Evolutionary conservation across 306 rosid genomes (phyloP).

Genomic region (Dryas alaskensis): DNA sequence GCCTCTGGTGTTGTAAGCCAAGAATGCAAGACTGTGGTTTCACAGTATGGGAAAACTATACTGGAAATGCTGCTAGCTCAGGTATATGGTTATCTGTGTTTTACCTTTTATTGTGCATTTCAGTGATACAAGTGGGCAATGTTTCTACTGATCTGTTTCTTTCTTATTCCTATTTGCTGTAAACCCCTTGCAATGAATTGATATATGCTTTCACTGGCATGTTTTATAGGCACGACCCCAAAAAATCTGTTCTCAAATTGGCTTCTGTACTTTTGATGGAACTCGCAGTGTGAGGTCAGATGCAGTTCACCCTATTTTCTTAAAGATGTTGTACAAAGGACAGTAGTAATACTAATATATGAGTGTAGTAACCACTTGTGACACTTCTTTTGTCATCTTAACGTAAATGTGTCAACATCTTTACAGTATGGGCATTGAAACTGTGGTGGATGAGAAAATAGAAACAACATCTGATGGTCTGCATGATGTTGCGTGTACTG

Average conservation of each 20-base stretch:
- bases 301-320: conserved; percentile 26
- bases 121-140: neutral
- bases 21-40: conserved; percentile 59
- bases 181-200: neutral
- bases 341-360: neutral
- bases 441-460: conserved; percentile 36
- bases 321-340: neutral
- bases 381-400: neutral
- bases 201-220: conserved; percentile 14
- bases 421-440: conserved; percentile 46
- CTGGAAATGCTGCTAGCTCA: conserved; percentile 45
- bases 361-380: neutral
- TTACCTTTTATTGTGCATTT: neutral
- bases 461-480: conserved; percentile 18
- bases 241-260: conserved; percentile 58
- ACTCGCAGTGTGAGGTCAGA: conserved; percentile 52
- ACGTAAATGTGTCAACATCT: neutral
- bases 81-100: conserved; percentile 27
- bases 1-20: conserved; percentile 65
- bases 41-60: conserved; percentile 58
- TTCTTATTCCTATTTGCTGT: neutral
- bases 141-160: neutral
- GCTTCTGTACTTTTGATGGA: conserved; percentile 55
- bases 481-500: conserved; percentile 36
- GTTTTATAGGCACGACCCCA: conserved; percentile 43